Evolutionary conservation across 768 basidiomycete genomes (phyloP).

Genomic region (Pulveroboletus sp.): DNA sequence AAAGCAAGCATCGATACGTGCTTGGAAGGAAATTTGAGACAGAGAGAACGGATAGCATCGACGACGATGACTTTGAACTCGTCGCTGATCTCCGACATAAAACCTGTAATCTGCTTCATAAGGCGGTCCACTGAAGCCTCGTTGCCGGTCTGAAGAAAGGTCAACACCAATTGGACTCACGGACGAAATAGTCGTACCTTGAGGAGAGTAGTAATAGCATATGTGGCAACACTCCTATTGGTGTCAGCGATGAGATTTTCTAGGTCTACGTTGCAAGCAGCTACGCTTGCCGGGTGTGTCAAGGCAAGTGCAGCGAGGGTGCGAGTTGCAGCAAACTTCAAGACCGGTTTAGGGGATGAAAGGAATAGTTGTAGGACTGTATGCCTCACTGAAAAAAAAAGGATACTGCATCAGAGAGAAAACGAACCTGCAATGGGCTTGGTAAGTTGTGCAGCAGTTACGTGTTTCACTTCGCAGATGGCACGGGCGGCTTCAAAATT

Average conservation of each 20-base stretch:
- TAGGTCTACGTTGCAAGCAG: slow-evolving; percentile 91
- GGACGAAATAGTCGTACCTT: slow-evolving; percentile 50
- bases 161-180: background rate
- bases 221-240: slow-evolving; percentile 95
- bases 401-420: background rate
- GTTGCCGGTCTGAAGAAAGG: slow-evolving; percentile 78
- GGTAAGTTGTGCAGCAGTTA: slow-evolving; percentile 69
- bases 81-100: slow-evolving; percentile 99
- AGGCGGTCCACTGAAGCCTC: slow-evolving; percentile 98
- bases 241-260: slow-evolving; percentile 94
- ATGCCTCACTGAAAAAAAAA: slow-evolving; percentile 5
- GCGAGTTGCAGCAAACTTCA: slow-evolving; percentile 97
- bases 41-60: slow-evolving; percentile 95
- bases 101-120: slow-evolving; percentile 98
- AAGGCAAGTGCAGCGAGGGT: slow-evolving; percentile 88
- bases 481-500: slow-evolving; percentile 97
- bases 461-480: slow-evolving; percentile 93
- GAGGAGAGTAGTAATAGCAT: slow-evolving; percentile 95
- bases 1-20: slow-evolving; percentile 96
- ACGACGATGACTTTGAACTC: slow-evolving; percentile 99
- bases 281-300: slow-evolving; percentile 80
- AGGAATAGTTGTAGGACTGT: slow-evolving; percentile 92
- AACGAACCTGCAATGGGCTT: slow-evolving; percentile 82
- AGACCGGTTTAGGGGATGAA: slow-evolving; percentile 88
- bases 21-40: slow-evolving; percentile 97